Evolutionary conservation across 495 filamentous ascomycete species (phyloP).

Genomic region (Penicillium manginii): DNA sequence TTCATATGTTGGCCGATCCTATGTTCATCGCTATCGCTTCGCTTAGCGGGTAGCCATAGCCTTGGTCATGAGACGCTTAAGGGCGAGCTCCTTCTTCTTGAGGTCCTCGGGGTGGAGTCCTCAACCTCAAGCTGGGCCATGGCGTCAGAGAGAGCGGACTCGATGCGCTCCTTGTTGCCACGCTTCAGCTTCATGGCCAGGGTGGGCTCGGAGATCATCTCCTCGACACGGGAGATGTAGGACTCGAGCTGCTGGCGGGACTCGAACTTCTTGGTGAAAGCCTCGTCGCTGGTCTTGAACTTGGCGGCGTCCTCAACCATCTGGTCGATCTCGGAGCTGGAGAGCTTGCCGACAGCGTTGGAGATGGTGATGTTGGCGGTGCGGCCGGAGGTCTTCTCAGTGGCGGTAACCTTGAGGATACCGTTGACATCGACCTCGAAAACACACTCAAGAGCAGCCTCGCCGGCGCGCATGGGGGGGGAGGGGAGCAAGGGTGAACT

Average conservation of each 20-base stretch:
- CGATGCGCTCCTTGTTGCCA: slow-evolving; percentile 98
- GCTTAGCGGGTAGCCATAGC: slow-evolving; percentile 86
- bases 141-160: slow-evolving; percentile 84
- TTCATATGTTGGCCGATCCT: slow-evolving; percentile 27
- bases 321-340: slow-evolving; percentile 90
- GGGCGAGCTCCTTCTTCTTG: slow-evolving; percentile 99
- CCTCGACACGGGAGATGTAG: slow-evolving; percentile 98
- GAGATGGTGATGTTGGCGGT: slow-evolving; percentile 99
- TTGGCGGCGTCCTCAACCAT: slow-evolving; percentile 98
- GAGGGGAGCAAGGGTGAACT: slow-evolving; percentile 97
- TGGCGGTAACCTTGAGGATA: slow-evolving; percentile 99
- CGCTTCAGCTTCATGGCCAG: slow-evolving; percentile 98
- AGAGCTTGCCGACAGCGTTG: slow-evolving; percentile 99
- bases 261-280: slow-evolving; percentile 99
- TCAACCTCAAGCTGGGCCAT: slow-evolving; percentile 88
- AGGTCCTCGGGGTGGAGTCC: slow-evolving; percentile 89
- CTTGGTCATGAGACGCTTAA: slow-evolving; percentile 98
- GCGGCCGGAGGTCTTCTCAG: slow-evolving; percentile 97
- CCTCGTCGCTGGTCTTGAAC: slow-evolving; percentile 97
- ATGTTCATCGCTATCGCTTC: slow-evolving; percentile 27
- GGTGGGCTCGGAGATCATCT: slow-evolving; percentile 94
- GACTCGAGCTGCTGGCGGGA: slow-evolving; percentile 98
- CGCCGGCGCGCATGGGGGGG: slow-evolving; percentile 95
- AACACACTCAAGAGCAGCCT: slow-evolving; percentile 95
- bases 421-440: slow-evolving; percentile 99